These are phyloP conservation scores for Orbilia brochopaga DNA, from an alignment of 2,329 filamentous ascomycete species.

Conservation along the genomic window DNA sequence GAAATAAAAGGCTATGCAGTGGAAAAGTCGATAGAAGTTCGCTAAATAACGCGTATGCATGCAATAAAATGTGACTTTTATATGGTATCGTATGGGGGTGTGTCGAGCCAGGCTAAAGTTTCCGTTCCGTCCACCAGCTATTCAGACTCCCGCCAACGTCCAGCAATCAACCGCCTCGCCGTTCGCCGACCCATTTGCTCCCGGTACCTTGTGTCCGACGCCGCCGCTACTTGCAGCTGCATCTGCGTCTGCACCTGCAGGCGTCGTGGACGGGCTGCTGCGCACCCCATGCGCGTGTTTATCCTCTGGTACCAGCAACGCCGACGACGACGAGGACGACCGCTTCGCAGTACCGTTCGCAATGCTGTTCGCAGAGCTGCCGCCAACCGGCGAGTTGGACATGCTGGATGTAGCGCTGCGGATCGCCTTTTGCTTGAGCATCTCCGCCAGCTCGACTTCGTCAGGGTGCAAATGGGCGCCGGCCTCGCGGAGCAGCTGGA, in stretches of 20 bases:
- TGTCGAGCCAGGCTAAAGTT: no score
- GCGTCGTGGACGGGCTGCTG: background rate
- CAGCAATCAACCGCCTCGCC: conserved; percentile 52
- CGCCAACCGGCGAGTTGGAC: conserved; percentile 36
- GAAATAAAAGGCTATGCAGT: background rate
- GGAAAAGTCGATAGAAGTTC: no score
- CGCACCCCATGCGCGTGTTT: conserved; percentile 1
- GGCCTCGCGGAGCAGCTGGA: conserved; percentile 65
- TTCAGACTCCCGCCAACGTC: conserved; percentile 52
- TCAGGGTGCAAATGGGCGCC: conserved; percentile 68
- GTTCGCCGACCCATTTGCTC: conserved; percentile 32
- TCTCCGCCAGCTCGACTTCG: conserved; percentile 57
- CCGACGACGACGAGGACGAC: no score
- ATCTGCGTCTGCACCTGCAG: conserved; percentile 13
- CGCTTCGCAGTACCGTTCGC: conserved; percentile 4
- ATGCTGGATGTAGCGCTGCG: conserved; percentile 43
- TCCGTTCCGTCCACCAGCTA: background rate
- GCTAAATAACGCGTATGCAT: no score
- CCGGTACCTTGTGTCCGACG: conserved; percentile 20
- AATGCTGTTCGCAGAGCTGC: conserved; percentile 24
- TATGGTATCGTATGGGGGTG: no score
- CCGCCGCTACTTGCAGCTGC: conserved; percentile 26
- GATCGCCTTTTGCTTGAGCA: conserved; percentile 47
- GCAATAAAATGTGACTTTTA: no score
- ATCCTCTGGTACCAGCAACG: conserved; percentile 31